Evolutionary conservation across 345 rosid species (phyloP).

Genomic region (Eutrema heterophyllum): DNA sequence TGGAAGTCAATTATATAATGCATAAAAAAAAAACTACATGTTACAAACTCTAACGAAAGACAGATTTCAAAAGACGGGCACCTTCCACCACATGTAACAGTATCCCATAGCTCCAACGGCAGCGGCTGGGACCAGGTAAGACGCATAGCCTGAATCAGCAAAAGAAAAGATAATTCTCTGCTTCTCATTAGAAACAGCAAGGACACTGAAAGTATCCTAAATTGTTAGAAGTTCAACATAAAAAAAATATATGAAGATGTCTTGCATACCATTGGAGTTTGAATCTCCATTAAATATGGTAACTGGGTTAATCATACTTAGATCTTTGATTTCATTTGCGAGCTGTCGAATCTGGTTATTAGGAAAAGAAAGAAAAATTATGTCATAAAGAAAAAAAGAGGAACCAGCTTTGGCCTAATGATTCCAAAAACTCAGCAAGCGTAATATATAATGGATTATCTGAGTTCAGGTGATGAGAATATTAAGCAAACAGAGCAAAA

Average conservation of each 20-base stretch:
- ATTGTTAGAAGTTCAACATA: neutral
- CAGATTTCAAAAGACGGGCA: neutral
- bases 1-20: slow-evolving; percentile 5
- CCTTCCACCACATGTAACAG: slow-evolving; percentile 99
- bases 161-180: slow-evolving; percentile 3
- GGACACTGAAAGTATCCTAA: neutral
- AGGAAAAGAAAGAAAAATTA: neutral
- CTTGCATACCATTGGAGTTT: slow-evolving; percentile 42
- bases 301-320: slow-evolving; percentile 56
- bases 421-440: neutral
- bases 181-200: neutral
- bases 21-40: neutral
- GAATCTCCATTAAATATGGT: slow-evolving; percentile 71
- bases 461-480: neutral
- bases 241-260: neutral
- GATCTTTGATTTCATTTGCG: slow-evolving; percentile 90
- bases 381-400: neutral
- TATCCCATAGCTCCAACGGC: slow-evolving; percentile 95
- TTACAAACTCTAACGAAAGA: slow-evolving; percentile 2
- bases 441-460: neutral
- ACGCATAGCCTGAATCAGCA: slow-evolving; percentile 52
- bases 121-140: slow-evolving; percentile 86
- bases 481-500: neutral
- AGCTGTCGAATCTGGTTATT: slow-evolving; percentile 57
- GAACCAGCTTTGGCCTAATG: neutral